Conservation (phyloP, 2,329 filamentous ascomycete genomes). For the Apiospora malaysiana region DNA sequence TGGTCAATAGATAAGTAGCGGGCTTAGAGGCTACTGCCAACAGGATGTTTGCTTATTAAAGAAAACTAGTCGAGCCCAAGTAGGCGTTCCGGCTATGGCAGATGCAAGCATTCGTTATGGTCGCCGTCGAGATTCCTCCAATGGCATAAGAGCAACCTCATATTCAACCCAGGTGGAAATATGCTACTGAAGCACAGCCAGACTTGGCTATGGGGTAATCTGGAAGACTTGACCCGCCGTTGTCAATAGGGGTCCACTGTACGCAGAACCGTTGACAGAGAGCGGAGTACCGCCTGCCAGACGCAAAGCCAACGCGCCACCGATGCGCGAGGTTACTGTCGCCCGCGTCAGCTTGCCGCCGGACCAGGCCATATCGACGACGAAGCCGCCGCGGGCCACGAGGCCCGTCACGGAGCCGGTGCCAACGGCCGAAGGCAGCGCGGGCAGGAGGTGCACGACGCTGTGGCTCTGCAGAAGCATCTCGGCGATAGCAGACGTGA, state of each 20-base stretch:
- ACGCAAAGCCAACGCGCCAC: constrained; percentile 30
- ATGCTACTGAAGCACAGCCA: background rate
- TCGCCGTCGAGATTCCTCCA: background rate
- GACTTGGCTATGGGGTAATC: background rate
- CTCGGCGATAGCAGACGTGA: constrained; percentile 50
- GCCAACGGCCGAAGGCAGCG: constrained; percentile 31
- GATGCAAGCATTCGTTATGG: background rate
- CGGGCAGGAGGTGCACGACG: constrained; percentile 35
- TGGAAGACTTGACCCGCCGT: constrained; percentile 22
- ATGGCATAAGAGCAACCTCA: background rate
- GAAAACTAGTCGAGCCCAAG: background rate
- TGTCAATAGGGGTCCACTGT: constrained; percentile 26
- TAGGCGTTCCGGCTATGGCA: background rate
- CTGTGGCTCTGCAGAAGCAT: constrained; percentile 48
- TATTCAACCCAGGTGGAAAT: background rate
- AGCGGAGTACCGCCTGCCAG: constrained; percentile 28
- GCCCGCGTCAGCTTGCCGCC: constrained; percentile 29
- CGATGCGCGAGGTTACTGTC: constrained; percentile 31
- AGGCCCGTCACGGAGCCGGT: constrained; percentile 32
- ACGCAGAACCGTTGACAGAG: constrained; percentile 29
- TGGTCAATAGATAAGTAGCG: background rate
- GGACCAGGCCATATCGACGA: constrained; percentile 32
- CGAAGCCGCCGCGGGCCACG: constrained; percentile 31
- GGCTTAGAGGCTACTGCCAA: background rate
- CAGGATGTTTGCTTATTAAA: background rate